Evolutionary conservation across 768 basidiomycete genomes (phyloP), one percentile per base, ranked within the genome.

Genomic region (Lentinula sp.): DNA sequence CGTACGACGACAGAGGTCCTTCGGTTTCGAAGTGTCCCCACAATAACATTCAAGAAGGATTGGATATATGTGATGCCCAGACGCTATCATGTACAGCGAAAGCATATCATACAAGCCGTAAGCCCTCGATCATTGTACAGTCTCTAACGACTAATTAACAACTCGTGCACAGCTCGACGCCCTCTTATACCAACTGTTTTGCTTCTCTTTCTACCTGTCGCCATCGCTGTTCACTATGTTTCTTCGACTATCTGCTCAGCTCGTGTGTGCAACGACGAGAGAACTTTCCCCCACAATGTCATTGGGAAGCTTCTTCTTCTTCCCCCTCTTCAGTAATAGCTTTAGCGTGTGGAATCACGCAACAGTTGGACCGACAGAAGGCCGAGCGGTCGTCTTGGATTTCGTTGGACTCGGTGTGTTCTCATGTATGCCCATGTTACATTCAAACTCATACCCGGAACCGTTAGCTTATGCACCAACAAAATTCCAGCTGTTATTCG

Each of bases 361-460:
- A 59, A 76, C 75, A 35, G 71, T 77, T 42, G 81, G 82, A 4
- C 73, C 82, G 57, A 70, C 78, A 33, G 81, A 86, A 60, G 84
- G 85, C n/a, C 78, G 85, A 65, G 76, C 82, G 9, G 72, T 91
- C 67, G 71, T 93, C 37, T 82, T 93, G 62, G 90, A 92, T 70
- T 92, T 92, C 67, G 81, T 92, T 61, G 90, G 91, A 59, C 79
- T 85, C 78, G 83, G 91, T 91, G 66, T 54, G 86, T 78, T 32
- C 12, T 28, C 15, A 33, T 2, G 5, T 8, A 39, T 42, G 39
- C 42, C 33, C 12, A 15, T 35, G 16, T 43, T 35, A 37, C 42
- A 55, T 42, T 4, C 48, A 36, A 42, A 12, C 48, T 45, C 13
- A 33, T 60, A 42, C 33, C 48, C 33, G 32, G 36, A 20, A 42